These are phyloP conservation scores for Euclidium syriacum DNA, from an alignment of 345 rosid species.

Conservation along the genomic window DNA sequence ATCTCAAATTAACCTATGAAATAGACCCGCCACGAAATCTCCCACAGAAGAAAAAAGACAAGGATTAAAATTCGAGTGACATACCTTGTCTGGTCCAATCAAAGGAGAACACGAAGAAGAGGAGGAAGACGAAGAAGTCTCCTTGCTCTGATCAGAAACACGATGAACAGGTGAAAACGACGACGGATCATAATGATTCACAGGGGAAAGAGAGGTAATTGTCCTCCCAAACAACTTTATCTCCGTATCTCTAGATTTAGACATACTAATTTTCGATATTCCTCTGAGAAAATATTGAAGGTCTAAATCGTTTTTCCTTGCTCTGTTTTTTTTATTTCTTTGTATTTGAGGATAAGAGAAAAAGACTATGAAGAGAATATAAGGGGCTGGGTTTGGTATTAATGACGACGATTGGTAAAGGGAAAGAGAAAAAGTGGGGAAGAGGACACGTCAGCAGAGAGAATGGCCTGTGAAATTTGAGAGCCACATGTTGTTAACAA, in stretches of 20 bases:
- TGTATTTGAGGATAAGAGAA: background rate
- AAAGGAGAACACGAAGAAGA: conserved; percentile 22
- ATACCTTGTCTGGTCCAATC: background rate
- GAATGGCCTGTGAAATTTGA: background rate
- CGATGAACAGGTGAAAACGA: background rate
- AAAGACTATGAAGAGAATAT: conserved; percentile 19
- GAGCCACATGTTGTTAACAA: conserved; percentile 25
- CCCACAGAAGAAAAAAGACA: background rate
- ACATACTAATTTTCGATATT: background rate
- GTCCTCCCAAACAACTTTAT: conserved; percentile 32
- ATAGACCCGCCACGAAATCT: background rate
- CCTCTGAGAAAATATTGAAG: background rate
- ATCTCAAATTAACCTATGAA: background rate
- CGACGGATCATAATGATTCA: conserved; percentile 9
- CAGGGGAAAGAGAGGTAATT: background rate
- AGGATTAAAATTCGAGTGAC: background rate
- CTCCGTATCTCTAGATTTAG: conserved; percentile 25
- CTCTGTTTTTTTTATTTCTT: background rate
- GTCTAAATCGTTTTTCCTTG: background rate
- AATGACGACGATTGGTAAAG: conserved; percentile 18
- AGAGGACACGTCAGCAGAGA: conserved; percentile 9
- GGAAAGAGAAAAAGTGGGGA: background rate
- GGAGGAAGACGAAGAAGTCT: conserved; percentile 8
- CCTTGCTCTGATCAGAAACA: conserved; percentile 23
- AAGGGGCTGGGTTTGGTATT: conserved; percentile 21